Conservation (phyloP, 306 rosid genomes). For the Cyamopsis tetragonoloba region DNA sequence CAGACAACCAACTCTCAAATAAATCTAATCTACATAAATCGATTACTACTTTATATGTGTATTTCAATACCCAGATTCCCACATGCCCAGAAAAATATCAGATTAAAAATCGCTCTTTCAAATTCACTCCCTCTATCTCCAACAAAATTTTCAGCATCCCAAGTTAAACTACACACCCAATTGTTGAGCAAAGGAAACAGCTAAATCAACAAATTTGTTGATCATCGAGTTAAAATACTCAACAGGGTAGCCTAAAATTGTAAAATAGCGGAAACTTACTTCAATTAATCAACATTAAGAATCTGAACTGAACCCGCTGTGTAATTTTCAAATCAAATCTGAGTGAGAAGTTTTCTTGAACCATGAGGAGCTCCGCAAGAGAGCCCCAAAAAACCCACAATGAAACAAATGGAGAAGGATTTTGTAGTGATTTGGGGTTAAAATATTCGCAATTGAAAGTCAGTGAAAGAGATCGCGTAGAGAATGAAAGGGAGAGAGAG, state of each 20-base stretch:
- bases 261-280: constrained; percentile 40
- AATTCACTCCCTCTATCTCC: constrained; percentile 10
- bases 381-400: constrained; percentile 34
- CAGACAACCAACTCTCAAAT: constrained; percentile 13
- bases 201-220: constrained; percentile 34
- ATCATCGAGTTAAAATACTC: constrained; percentile 33
- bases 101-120: constrained; percentile 32
- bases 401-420: constrained; percentile 39
- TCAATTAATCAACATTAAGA: constrained; percentile 37
- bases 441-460: constrained; percentile 40
- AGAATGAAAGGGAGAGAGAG: constrained; percentile 23
- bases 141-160: constrained; percentile 31
- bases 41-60: neutral
- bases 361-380: constrained; percentile 23
- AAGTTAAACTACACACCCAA: constrained; percentile 31
- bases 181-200: constrained; percentile 21
- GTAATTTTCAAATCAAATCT: constrained; percentile 46
- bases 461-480: constrained; percentile 63
- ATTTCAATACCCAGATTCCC: constrained; percentile 30
- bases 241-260: constrained; percentile 29
- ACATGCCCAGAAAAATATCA: neutral
- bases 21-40: constrained; percentile 15
- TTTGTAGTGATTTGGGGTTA: constrained; percentile 40
- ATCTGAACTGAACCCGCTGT: constrained; percentile 49
- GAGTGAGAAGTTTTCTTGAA: constrained; percentile 35